phyloP scores from a whole-genome alignment of 345 rosid species.

The Eucalyptus sp. region DNA sequence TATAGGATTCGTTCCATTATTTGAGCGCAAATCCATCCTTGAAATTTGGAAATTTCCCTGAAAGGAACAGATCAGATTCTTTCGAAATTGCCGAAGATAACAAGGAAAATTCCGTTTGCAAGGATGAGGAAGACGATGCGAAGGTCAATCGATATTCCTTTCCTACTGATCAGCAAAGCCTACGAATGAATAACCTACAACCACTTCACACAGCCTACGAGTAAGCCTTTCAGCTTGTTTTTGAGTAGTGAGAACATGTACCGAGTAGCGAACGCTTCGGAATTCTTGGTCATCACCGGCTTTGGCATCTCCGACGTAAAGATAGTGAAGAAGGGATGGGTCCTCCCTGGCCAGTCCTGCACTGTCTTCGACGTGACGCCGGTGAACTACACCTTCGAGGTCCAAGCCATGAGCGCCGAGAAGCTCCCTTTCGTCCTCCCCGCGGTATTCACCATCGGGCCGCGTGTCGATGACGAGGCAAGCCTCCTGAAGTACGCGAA shows the following conservation, averaged over 20 bases:
- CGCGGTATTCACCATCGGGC: conserved; percentile 69
- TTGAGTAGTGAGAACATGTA: conserved; percentile 10
- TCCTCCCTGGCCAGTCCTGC: conserved; percentile 53
- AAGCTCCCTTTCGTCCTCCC: conserved; percentile 78
- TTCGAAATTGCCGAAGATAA: neutral
- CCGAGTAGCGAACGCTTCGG: conserved; percentile 45
- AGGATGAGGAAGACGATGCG: neutral
- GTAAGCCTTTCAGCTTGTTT: neutral
- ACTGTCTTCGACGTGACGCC: conserved; percentile 55
- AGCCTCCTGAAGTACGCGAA: conserved; percentile 54
- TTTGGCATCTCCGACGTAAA: conserved; percentile 40
- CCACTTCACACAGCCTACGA: neutral
- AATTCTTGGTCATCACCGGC: conserved; percentile 55
- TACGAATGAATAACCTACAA: too few species aligned
- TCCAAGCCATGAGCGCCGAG: conserved; percentile 87
- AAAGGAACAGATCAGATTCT: neutral
- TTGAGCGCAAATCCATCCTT: neutral
- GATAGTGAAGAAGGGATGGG: conserved; percentile 60
- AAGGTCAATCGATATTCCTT: neutral
- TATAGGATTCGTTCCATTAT: too few species aligned
- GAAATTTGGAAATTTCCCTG: neutral
- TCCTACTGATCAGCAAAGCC: neutral
- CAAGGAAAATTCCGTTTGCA: neutral
- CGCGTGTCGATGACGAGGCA: conserved; percentile 35
- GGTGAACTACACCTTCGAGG: conserved; percentile 71